Evolutionary conservation across 192 early-diverging fungal genomes (phyloP), one percentile per base, ranked within the genome.

Genomic region (Bifiguratus adelaidae): DNA sequence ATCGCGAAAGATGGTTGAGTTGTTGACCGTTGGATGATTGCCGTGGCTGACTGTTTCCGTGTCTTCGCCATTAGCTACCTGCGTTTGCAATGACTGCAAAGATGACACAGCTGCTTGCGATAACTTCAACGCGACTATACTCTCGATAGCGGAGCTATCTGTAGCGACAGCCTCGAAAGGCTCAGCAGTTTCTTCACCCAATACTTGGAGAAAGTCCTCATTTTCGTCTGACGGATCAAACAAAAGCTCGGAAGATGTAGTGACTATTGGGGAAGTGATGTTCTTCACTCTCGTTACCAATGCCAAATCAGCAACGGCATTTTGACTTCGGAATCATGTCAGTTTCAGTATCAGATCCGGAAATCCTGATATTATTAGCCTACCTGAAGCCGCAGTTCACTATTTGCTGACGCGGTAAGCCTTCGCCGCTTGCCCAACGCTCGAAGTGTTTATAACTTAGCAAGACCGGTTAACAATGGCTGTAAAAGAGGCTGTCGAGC

Each of bases 371-470:
- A 0, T 40, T 6, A 6, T 2, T 40, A 12, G 23, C 4, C 30
- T 54, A 59, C 62, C 56, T 59, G 44, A 61, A 40, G 1, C 64
- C 64, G 24, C 34, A 34, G 33, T 67, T 61, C 2, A 67, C 11
- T 13, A 67, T 52, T 18, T 67, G 30, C 11, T 47, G 48, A 40
- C 40, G 47, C 28, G 64, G 59, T 15, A 67, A 56, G 3, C 28
- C 28, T 15, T 48, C 27, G 40, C 37, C 47, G 18, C 50, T 53
- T 12, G 58, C 41, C 58, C 58, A 67, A 12, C 50, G 50, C 25
- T 67, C 59, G 25, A 50, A 61, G 20, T 58, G 41, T 22, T 67
- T 61, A 41, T 56, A 67, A 8, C 64, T 67, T 20, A 23, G 20
- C 9, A 21, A 32, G 19, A 37, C 38, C 32, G 5, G 22, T 26